Evolutionary conservation across 2,329 filamentous ascomycete species (phyloP), one percentile per base, ranked within the genome.

Genomic region (Drechmeria coniospora): DNA sequence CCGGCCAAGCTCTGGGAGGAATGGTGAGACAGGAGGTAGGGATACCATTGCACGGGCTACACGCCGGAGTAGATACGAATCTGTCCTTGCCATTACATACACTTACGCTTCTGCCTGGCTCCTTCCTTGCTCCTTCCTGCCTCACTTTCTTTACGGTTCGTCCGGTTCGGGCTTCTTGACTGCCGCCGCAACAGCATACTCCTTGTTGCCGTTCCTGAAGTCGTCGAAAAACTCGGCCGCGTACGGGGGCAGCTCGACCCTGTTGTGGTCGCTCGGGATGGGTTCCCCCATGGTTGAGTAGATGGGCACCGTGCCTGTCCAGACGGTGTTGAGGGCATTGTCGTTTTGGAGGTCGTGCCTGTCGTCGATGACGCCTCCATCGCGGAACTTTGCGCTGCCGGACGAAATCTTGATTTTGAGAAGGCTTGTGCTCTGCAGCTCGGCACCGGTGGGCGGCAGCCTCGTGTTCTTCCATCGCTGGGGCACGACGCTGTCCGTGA

Each of bases 1-100:
- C 84, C 86, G 1, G 61, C 61, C 31, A 57, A 57, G 9, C 69
- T 95, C 15, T 98, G 90, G 90, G 79, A 92, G 57, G 68, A 72
- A 43, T 95, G 83, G 82, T 93, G 19, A 29, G 9, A 11, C n/a
- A n/a, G n/a, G n/a, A n/a, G n/a, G n/a, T n/a, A n/a, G n/a, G n/a
- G n/a, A n/a, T n/a, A n/a, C 9, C 11, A 11, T 11, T 20, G 18
- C 18, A 20, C 18, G 18, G 7, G 18, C 18, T n/a, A n/a, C n/a
- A n/a, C n/a, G n/a, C n/a, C n/a, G n/a, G n/a, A n/a, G n/a, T n/a
- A n/a, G n/a, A n/a, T n/a, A n/a, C n/a, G n/a, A n/a, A n/a, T n/a
- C n/a, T n/a, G n/a, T n/a, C n/a, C n/a, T n/a, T n/a, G n/a, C n/a
- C n/a, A n/a, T n/a, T n/a, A n/a, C n/a, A n/a, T n/a, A n/a, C n/a